These are phyloP conservation scores for Leucocoprinus leucothites DNA, from an alignment of 768 basidiomycete genomes.

Conservation along the genomic window DNA sequence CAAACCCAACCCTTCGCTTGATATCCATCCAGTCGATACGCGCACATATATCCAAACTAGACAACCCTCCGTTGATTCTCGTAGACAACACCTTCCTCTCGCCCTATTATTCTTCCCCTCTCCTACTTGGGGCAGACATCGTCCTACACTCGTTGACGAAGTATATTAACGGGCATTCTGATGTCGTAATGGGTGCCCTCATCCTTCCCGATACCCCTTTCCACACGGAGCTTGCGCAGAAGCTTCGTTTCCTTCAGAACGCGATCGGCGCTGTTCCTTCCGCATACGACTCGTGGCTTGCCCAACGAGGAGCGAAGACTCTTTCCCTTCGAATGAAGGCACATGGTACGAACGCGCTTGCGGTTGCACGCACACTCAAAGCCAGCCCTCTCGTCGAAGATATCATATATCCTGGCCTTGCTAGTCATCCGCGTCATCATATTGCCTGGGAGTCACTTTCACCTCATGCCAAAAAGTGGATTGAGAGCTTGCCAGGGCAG, in stretches of 20 bases:
- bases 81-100: conserved; percentile 96
- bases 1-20: conserved; percentile 89
- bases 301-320: conserved; percentile 89
- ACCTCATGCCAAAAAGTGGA: conserved; percentile 66
- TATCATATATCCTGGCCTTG: conserved; percentile 85
- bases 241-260: conserved; percentile 86
- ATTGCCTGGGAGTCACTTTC: conserved; percentile 63
- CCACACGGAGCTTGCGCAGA: conserved; percentile 43
- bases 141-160: conserved; percentile 85
- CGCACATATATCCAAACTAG: conserved; percentile 34
- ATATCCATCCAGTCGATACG: conserved; percentile 72
- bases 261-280: conserved; percentile 83
- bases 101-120: conserved; percentile 86
- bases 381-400: conserved; percentile 59
- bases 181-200: conserved; percentile 86
- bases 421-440: conserved; percentile 60
- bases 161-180: conserved; percentile 92
- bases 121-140: conserved; percentile 81
- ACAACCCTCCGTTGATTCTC: conserved; percentile 75
- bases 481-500: conserved; percentile 27
- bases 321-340: conserved; percentile 84
- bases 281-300: conserved; percentile 87
- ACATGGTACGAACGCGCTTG: conserved; percentile 82
- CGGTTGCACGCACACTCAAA: conserved; percentile 62
- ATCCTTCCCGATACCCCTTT: conserved; percentile 54